These are phyloP conservation scores for Hymenoscyphus occultus DNA, from an alignment of 2,329 filamentous ascomycete species.

Conservation along the genomic window DNA sequence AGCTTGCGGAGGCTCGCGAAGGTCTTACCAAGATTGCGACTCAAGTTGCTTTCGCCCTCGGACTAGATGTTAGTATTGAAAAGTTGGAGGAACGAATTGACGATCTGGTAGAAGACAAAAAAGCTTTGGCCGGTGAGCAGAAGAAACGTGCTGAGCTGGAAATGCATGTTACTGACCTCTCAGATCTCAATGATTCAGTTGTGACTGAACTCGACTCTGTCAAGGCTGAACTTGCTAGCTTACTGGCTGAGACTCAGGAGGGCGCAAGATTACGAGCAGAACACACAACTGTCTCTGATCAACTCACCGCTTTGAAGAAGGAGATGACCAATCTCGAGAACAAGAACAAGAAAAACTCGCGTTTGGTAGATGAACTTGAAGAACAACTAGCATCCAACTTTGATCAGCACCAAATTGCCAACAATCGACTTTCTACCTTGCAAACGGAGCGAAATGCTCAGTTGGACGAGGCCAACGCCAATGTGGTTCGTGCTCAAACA, in stretches of 20 bases:
- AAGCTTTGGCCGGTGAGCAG: conserved; percentile 57
- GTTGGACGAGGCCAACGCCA: conserved; percentile 73
- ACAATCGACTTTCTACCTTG: conserved; percentile 80
- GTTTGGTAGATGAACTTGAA: conserved; percentile 91
- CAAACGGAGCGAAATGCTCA: conserved; percentile 72
- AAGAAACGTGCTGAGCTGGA: conserved; percentile 57
- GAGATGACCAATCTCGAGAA: conserved; percentile 60
- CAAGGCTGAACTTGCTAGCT: conserved; percentile 51
- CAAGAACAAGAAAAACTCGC: conserved; percentile 84
- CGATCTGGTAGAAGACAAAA: conserved; percentile 55
- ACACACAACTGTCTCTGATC: conserved; percentile 50
- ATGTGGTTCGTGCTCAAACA: conserved; percentile 59
- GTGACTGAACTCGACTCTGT: conserved; percentile 61
- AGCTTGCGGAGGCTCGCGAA: conserved; percentile 63
- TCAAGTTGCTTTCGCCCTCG: conserved; percentile 58
- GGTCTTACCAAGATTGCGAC: conserved; percentile 63
- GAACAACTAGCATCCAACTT: conserved; percentile 94
- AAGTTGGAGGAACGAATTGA: conserved; percentile 62
- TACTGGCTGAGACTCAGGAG: conserved; percentile 49
- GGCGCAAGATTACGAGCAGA: conserved; percentile 44
- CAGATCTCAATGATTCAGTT: conserved; percentile 55
- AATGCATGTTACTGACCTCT: conserved; percentile 52
- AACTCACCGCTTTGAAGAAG: conserved; percentile 61
- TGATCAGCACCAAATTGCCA: conserved; percentile 83
- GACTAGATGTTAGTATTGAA: conserved; percentile 64